A percentile compares a stretch with the other conserved stretches of the same genome.
These are phyloP conservation scores for Pseudomassariella vexata DNA, from an alignment of 2,329 filamentous ascomycete species.

Conservation along the genomic window DNA sequence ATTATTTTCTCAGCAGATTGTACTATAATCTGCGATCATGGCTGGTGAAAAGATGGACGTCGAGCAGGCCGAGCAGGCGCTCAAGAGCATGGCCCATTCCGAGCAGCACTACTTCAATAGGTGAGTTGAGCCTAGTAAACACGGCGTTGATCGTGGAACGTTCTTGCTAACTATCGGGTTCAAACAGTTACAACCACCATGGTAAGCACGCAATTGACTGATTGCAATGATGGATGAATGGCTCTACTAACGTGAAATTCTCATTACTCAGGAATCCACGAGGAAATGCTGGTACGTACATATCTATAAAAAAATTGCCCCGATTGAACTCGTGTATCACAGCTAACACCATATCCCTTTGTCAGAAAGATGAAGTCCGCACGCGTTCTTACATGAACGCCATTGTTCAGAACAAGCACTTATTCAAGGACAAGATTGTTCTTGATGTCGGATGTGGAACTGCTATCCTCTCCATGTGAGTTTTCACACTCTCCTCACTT, in stretches of 20 bases:
- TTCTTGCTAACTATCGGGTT: conserved; percentile 11
- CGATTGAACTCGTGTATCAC: conserved; percentile 2
- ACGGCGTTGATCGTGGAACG: conserved; percentile 16
- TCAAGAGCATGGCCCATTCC: conserved; percentile 78
- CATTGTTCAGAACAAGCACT: conserved; percentile 93
- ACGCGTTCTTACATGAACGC: conserved; percentile 95
- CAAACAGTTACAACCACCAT: conserved; percentile 88
- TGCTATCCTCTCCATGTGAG: conserved; percentile 95
- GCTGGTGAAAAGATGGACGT: conserved; percentile 49
- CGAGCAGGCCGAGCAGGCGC: conserved; percentile 54
- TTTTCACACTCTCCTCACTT: conserved; percentile 15
- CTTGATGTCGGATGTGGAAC: conserved; percentile 98
- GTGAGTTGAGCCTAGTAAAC: conserved; percentile 47
- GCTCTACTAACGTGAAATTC: conserved; percentile 3
- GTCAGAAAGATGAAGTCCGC: conserved; percentile 94
- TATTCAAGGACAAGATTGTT: conserved; percentile 79
- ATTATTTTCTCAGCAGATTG: too few relatives aligned
- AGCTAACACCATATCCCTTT: conserved; percentile 15
- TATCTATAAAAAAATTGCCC: conserved; percentile 10
- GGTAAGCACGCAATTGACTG: conserved; percentile 48
- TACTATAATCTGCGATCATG: too few relatives aligned
- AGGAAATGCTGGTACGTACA: conserved; percentile 88
- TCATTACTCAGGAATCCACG: conserved; percentile 69
- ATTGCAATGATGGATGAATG: background rate
- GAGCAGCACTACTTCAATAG: conserved; percentile 99